phyloP scores from a whole-genome alignment of 352 stramenopile species.

The Globisporangium ultimum region DNA sequence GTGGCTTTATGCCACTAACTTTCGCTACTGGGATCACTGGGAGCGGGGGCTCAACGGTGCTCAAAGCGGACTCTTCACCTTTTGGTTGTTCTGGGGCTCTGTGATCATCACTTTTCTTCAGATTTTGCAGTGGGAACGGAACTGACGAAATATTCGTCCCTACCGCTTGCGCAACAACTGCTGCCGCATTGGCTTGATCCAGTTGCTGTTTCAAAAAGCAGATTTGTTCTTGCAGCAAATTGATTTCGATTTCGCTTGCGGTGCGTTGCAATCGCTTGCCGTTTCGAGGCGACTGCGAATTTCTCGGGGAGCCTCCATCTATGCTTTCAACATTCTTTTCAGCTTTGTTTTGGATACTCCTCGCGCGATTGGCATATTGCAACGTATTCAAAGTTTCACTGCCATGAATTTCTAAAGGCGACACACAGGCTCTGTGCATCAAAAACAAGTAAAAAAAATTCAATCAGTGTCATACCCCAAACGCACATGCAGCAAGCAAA shows the following conservation, averaged over 20 bases:
- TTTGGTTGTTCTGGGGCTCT: background rate
- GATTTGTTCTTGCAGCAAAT: conserved; percentile 39
- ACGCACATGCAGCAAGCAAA: background rate
- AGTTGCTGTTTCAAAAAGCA: conserved; percentile 35
- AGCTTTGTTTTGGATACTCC: conserved; percentile 76
- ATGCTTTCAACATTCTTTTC: conserved; percentile 54
- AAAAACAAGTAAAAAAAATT: background rate
- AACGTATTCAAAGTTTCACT: conserved; percentile 66
- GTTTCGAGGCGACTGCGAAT: conserved; percentile 8
- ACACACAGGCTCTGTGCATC: conserved; percentile 57
- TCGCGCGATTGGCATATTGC: conserved; percentile 69
- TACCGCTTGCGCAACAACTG: conserved; percentile 3
- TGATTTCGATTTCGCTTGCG: conserved; percentile 40
- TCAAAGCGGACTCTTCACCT: background rate
- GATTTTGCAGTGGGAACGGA: background rate
- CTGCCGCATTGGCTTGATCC: conserved; percentile 12
- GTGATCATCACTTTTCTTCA: conserved; percentile 2
- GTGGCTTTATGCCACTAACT: conserved; percentile 10
- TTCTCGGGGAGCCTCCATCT: conserved; percentile 3
- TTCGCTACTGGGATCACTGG: conserved; percentile 8
- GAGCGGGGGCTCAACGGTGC: background rate
- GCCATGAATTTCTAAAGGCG: conserved; percentile 38
- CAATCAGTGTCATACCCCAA: no score
- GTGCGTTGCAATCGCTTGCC: conserved; percentile 12
- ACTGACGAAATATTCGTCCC: conserved; percentile 10